Conservation (phyloP, 83 land plant species). For the Picea abies region DNA sequence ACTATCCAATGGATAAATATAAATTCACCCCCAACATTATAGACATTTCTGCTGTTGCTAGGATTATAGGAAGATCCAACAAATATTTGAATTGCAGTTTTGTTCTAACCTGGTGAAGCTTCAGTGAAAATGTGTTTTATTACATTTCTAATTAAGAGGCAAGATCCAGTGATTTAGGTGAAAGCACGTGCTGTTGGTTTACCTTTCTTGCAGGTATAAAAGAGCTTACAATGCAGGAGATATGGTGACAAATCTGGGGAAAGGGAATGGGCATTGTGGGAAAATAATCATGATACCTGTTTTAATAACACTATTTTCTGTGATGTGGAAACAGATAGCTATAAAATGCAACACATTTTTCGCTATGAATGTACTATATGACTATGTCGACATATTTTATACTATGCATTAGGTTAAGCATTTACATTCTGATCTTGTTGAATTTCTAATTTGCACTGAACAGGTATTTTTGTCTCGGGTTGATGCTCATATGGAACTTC, state of each 20-base stretch:
- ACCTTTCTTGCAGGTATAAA: background rate
- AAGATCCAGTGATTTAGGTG: slow-evolving; percentile 1
- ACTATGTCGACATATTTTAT: background rate
- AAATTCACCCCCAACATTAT: background rate
- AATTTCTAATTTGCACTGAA: slow-evolving; percentile 1
- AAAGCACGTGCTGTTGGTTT: background rate
- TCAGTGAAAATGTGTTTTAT: background rate
- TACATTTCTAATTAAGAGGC: background rate
- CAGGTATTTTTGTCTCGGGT: slow-evolving; percentile 54
- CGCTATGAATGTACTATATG: background rate
- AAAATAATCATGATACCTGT: background rate
- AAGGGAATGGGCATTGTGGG: slow-evolving; percentile 1
- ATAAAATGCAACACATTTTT: background rate
- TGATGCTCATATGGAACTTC: slow-evolving; percentile 50
- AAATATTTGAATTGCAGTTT: background rate
- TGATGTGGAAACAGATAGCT: too few species aligned
- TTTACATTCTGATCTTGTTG: slow-evolving; percentile 6
- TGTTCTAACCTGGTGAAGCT: background rate
- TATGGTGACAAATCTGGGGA: background rate
- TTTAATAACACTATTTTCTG: background rate
- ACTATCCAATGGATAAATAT: too few species aligned
- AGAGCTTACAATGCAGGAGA: background rate
- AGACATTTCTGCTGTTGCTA: background rate
- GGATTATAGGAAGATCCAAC: background rate
- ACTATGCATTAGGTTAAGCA: background rate